phyloP scores from a whole-genome alignment of 78 protist species.

The Monocercomonoides exilis region DNA sequence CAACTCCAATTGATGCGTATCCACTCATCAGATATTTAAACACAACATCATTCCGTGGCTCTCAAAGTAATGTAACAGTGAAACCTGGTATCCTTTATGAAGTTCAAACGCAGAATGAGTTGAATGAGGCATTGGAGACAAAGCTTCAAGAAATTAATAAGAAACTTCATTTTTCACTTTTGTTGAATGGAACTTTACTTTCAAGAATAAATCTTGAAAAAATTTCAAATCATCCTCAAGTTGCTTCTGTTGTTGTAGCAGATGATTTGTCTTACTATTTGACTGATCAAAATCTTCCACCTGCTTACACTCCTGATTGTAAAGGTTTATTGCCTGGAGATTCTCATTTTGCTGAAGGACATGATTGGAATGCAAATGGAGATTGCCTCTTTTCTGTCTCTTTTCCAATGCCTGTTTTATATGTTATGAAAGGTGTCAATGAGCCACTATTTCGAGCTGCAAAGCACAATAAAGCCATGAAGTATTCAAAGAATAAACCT shows the following conservation, averaged over 20 bases:
- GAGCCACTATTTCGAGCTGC: background rate
- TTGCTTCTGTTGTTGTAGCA: background rate
- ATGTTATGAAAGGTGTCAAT: background rate
- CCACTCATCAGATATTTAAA: background rate
- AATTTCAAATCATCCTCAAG: background rate
- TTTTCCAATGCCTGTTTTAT: background rate
- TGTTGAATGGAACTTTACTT: background rate
- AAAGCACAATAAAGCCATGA: background rate
- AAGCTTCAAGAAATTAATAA: background rate
- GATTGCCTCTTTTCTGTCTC: background rate
- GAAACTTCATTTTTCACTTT: background rate
- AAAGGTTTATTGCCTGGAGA: background rate
- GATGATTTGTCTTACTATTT: background rate
- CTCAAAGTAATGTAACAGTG: background rate
- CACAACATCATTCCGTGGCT: background rate
- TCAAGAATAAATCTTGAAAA: background rate
- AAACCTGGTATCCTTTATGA: background rate
- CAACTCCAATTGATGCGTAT: no score
- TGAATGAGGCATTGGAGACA: background rate
- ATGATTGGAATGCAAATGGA: background rate
- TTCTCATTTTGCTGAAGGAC: background rate
- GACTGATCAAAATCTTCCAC: background rate
- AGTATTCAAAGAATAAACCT: background rate
- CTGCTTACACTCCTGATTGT: background rate
- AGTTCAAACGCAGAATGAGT: background rate